These are phyloP conservation scores for Penicillium argentinense DNA, from an alignment of 495 filamentous ascomycete species.

Conservation along the genomic window DNA sequence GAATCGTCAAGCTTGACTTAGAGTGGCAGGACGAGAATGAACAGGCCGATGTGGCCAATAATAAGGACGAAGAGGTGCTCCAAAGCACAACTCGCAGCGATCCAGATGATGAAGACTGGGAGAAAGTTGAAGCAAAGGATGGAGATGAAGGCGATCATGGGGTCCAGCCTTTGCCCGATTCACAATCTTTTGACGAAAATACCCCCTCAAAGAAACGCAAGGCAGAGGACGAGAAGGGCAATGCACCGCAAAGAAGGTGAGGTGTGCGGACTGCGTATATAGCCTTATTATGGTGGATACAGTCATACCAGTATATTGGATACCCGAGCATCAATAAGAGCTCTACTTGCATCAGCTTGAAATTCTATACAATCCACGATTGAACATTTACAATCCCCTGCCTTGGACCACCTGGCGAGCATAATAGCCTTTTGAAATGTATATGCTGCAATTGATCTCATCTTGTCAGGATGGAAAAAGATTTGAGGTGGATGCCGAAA, in stretches of 20 bases:
- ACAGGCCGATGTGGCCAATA: not conserved
- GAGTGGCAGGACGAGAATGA: conserved; percentile 22
- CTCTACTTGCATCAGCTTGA: not conserved
- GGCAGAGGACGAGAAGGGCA: conserved; percentile 29
- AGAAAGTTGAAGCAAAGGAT: conserved; percentile 45
- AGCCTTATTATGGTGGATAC: conserved; percentile 3
- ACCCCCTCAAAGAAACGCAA: conserved; percentile 38
- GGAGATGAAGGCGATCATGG: conserved; percentile 39
- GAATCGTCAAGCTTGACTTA: conserved; percentile 61
- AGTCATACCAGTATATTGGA: too few species aligned
- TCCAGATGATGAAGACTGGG: conserved; percentile 43
- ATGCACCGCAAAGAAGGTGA: conserved; percentile 14
- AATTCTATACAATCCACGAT: too few species aligned
- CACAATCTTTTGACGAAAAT: conserved; percentile 31
- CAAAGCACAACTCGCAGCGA: conserved; percentile 2
- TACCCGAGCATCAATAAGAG: conserved; percentile 6
- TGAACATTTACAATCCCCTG: too few species aligned
- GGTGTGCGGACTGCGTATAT: not conserved
- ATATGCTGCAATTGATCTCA: too few species aligned
- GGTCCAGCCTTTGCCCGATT: conserved; percentile 33
- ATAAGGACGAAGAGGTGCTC: not conserved
- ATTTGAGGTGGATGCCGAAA: too few species aligned
- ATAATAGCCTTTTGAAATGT: too few species aligned
- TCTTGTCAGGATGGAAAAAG: too few species aligned
- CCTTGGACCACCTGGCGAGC: too few species aligned